phyloP scores from a whole-genome alignment of 2,329 filamentous ascomycete species.

The Bipolaris cookei region DNA sequence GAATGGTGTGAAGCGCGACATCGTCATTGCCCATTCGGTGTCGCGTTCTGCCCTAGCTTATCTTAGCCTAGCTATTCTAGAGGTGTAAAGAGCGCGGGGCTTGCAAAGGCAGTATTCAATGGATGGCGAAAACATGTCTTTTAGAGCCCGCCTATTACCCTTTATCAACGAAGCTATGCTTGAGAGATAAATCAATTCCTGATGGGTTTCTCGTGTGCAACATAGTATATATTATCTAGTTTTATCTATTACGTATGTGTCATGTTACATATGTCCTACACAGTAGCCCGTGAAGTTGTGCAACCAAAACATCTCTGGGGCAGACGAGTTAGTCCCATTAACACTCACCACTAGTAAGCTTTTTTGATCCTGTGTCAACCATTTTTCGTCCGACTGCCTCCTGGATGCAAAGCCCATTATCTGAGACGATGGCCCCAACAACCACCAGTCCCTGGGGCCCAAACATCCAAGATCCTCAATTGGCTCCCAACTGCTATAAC shows the following conservation, averaged over 20 bases:
- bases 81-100: background rate
- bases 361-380: background rate
- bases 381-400: background rate
- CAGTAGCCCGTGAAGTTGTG: background rate
- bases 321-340: background rate
- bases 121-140: too few relatives aligned
- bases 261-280: background rate
- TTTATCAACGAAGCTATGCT: too few relatives aligned
- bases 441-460: background rate
- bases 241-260: background rate
- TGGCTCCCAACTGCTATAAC: background rate
- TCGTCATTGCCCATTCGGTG: slow-evolving; percentile 2
- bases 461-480: background rate
- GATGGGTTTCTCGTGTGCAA: background rate
- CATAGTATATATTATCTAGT: background rate
- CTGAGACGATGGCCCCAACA: background rate
- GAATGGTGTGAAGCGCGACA: background rate
- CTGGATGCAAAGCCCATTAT: background rate
- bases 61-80: background rate
- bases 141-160: too few relatives aligned
- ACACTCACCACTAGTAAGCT: background rate
- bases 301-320: background rate
- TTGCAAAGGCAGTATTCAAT: too few relatives aligned
- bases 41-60: background rate
- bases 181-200: too few relatives aligned